Evolutionary conservation across 257 asterid genomes (phyloP), one percentile per base, ranked within the genome.

Genomic region (Eucommia ulmoides): DNA sequence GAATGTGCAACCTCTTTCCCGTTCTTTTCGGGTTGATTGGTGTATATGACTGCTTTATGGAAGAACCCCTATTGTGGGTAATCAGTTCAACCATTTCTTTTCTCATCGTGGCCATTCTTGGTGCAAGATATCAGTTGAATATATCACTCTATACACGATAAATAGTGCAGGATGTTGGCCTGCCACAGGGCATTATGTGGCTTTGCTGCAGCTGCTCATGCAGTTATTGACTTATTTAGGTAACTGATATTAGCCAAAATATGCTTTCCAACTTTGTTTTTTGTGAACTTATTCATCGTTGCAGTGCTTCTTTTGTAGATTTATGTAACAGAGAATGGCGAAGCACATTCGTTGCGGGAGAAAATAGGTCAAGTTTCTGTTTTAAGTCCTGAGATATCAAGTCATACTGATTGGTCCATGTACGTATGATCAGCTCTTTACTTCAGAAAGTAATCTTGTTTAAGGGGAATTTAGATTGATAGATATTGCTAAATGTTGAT

Each of bases 361-460:
- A 85, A 69, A 56, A 74, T 86, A 55, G 94, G 92, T 35, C 72
- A 74, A 60, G 77, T 91, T 55, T 81, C 81, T 54, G 63, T 76
- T 64, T 68, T 91, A 74, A 72, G 78, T 62, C 84, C 75, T n/a
- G 95, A 79, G 69, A 73, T 78, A 82, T 76, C 65, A 73, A 71
- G 78, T 55, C 71, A 55, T 59, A 72, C 81, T 71, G 98, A 89
- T 74, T 89, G 98, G 98, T 78, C 94, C 54, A 74, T 66, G 98
- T 89, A 50, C 8, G 23, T 24, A 47, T 51, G 41, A 44, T 24
- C 35, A 35, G n/a, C 44, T 35, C 44, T 35, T 10, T 18, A 15
- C 9, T 10, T 6, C n/a, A 35, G 11, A 10, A 35, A 10, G n/a
- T 35, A 9, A 9, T 35, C 14, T 10, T 10, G 44, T 35, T 26